Evolutionary conservation across 1,284 basidiomycete genomes (phyloP), one percentile per base, ranked within the genome.

Genomic region (Cryptococcus deneoformans): DNA sequence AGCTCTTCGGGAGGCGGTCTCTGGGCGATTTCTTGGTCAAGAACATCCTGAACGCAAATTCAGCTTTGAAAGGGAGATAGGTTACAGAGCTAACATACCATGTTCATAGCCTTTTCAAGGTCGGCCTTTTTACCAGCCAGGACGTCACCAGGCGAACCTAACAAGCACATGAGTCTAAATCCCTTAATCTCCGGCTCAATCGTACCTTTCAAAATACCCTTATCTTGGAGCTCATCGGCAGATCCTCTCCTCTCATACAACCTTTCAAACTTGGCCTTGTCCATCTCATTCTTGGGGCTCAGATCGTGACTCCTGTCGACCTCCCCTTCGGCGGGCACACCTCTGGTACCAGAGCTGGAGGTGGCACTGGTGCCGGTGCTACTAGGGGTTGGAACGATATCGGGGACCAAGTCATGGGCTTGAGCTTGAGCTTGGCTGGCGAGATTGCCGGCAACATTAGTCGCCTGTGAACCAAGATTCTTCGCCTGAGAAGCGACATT

Each of bases 161-260:
- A 20, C 56, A 35, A 40, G 11, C 9, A 2, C 20, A 11, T 39
- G 50, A 1, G 44, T 51, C 46, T 36, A 53, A 24, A 49, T 11
- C 1, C 29, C n/a, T 3, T 20, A 39, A 39, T 14, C 10, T 8
- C 49, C 16, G 40, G 46, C 10, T 24, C 14, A 12, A 5, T 69
- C 79, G 53, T 58, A 85, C 87, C 85, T 78, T 89, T 89, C 60
- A 90, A 81, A 60, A 90, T 89, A 69, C 87, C 87, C 64, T 85
- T 83, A 49, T 86, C 85, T 59, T 88, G 81, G 45, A 90, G 81
- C 56, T 88, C 85, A 46, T 82, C 74, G 69, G 85, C 84, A 12
- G 84, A 82, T 8, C 85, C 82, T 40, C 87, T 80, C 35, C 82
- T 77, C 45, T 77, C 79, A 52, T 88, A 79, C 47, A 81, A 79